Percentiles rank a stretch among this genome's conserved stretches.
These are phyloP conservation scores for Colletotrichum simmondsii DNA, from an alignment of 2,329 filamentous ascomycete genomes.

Conservation along the genomic window DNA sequence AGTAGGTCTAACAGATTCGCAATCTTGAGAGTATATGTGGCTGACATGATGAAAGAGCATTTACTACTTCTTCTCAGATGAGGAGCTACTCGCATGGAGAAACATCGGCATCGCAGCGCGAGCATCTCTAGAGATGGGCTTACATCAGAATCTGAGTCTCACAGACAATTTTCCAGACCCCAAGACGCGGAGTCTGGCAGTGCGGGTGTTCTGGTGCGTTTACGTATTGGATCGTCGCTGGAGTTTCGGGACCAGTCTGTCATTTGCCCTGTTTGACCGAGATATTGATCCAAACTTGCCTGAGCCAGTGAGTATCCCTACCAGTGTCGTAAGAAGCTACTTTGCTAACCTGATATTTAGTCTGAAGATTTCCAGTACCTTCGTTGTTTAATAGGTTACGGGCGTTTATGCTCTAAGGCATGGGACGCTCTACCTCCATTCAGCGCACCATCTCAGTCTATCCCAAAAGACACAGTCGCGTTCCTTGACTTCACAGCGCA, in stretches of 20 bases:
- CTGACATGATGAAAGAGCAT: constrained; percentile 44
- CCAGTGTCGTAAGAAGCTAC: rapidly evolving
- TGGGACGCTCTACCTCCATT: constrained; percentile 55
- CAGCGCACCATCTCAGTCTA: constrained; percentile 43
- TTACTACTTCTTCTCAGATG: constrained; percentile 57
- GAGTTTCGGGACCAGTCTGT: constrained; percentile 62
- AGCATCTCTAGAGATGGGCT: constrained; percentile 58
- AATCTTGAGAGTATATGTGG: neutral
- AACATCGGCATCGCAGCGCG: constrained; percentile 58
- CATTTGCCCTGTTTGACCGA: constrained; percentile 58
- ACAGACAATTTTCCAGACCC: constrained; percentile 48
- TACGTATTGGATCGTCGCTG: constrained; percentile 63
- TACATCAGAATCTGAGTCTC: constrained; percentile 58
- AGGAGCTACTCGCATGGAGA: constrained; percentile 61
- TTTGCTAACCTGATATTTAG: constrained; percentile 27
- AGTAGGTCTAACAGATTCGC: constrained; percentile 28
- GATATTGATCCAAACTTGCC: constrained; percentile 61
- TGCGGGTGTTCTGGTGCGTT: constrained; percentile 61
- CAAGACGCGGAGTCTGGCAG: constrained; percentile 43
- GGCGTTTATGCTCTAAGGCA: constrained; percentile 55
- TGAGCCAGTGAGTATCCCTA: constrained; percentile 46
- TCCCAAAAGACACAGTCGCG: constrained; percentile 50
- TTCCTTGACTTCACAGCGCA: constrained; percentile 54
- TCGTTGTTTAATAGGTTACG: constrained; percentile 59
- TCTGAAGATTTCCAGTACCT: constrained; percentile 50